Evolutionary conservation across 768 basidiomycete genomes (phyloP), one percentile per base, ranked within the genome.

Genomic region (Boletus sp.): DNA sequence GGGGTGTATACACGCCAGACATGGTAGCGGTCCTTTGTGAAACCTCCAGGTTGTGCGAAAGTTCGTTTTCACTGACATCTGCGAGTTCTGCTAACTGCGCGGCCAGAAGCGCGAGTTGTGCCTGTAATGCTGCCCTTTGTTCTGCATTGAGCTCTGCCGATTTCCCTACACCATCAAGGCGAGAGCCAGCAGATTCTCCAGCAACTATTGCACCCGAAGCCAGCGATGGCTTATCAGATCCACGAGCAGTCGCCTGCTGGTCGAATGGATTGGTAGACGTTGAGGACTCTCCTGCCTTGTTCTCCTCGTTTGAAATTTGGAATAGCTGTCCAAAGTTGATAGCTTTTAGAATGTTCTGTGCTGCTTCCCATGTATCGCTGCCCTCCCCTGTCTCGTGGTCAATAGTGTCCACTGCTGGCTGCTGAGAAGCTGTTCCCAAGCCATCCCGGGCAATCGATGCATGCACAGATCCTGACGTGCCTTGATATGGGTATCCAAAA

Each of bases 311-410:
- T 17, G 79, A 55, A 17, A 67, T 65, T 55, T 79, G 75, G 29
- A 81, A 69, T 27, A 86, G 68, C 21, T 72, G 74, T 5, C 81
- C 83, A 62, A 88, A 87, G 66, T 88, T 87, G 71, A 90, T 87
- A 4, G 87, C 87, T 61, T 84, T 82, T 50, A 90, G 75, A 44
- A 90, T 90, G 57, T 81, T 85, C 62, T 89, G 85, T 8, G 88
- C 88, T 1, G 88, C 87, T 64, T 87, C 83, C 79, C 87, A 89
- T 13, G 85, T 84, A 54, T 87, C 84, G 55, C 74, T 75, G n/a
- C 74, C 76, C 43, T 79, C 76, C 15, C 63, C 74, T 10, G 61
- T 66, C 46, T 75, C 74, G 15, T 73, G 72, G 30, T 63, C 59
- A 57, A 56, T 23, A 23, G 45, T 19, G 8, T 52, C 52, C 21